Base-by-base conservation (phyloP, 306 rosid genomes). In the Prunus persica region DNA sequence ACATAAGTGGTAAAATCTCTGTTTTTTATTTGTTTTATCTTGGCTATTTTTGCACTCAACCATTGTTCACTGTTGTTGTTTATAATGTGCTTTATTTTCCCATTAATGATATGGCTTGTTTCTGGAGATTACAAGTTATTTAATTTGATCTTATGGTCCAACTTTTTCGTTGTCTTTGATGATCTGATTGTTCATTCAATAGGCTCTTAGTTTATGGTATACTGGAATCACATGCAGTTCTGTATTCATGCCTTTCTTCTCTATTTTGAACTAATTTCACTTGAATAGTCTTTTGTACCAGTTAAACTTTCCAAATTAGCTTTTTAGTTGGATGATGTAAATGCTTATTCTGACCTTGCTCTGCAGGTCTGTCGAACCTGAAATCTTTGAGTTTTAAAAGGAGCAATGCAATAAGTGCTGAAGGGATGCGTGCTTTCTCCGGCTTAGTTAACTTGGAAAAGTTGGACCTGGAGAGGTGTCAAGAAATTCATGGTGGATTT, bases 401-500 rank as follows among this genome's bases (percentile, higher is more conserved):
- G 81, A 84, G 91, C 85, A 68, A 67, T 79, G 73, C 81, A 41
- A 75, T 90, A 69, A 86, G 82, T 52, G 83, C 89, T 75, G 89
- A 84, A 72, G 92, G 91, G 81, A 88, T 88, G 92, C 76, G 84
- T 58, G 65, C 92, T 69, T 86, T 90, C 81, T 84, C 96, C 49
- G 74, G 77, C 84, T 80, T 90, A 60, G 65, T 79, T 86, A 83
- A 86, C 85, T 79, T 90, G 86, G 89, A 88, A 86, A 90, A 86
- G 84, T 78, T 90, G 89, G 89, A 90, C 81, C 82, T 90, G 72
- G 91, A 90, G 81, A 84, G 96, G 77, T 90, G 92, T 81, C 79
- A 84, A 65, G 82, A 72, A 67, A 82, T 90, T 83, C 90, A 86
- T 71, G 92, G 96, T 47, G 92, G 96, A 67, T 88, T 90, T 80